Base-by-base conservation (phyloP, 805 yeast species). In the Yarrowia deformans region DNA sequence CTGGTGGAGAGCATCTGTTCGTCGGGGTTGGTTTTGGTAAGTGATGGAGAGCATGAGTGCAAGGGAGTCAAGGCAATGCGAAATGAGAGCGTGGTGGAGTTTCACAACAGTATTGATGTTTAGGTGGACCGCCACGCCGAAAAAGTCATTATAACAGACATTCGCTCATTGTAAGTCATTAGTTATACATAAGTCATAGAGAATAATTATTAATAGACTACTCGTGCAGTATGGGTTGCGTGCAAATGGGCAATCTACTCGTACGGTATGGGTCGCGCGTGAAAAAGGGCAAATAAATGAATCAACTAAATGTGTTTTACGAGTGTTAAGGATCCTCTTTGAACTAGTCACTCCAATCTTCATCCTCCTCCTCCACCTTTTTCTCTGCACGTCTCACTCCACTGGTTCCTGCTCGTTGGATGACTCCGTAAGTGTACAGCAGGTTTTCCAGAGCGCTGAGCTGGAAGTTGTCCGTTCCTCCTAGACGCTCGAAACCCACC, bases 21-120 rank as follows among this genome's bases (percentile, higher is more conserved):
- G 1, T 83, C 89, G 69, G 98, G 98, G 0, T 82, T 94, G 72
- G 87, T 94, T 66, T 80, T 94, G 58, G 94, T 93, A n/a, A 94
- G 92, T 1, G 58, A 75, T 69, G 69, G 71, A 52, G 69, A 72
- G 3, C 72, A 67, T 14, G 72, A 71, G 8, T 70, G 70, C 16
- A 74, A 72, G 3, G 80, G 85, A 69, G 84, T 85, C 23, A 91
- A 90, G 75, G 97, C 96, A 6, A 78, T 88, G 45, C 81, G 91
- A 70, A 86, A 84, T 71, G 85, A 85, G 72, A 87, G 86, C 72
- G 82, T 88, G 35, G 81, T 91, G 71, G 85, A 87, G 69, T 91
- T 91, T 74, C 88, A 86, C 70, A 91, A 89, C 66, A 79, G 85
- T 23, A 85, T 86, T 49, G 84, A 82, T 70, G 81, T 83, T 82